Percentiles rank a stretch among this genome's conserved stretches.
phyloP scores from a whole-genome alignment of 1,284 basidiomycete genomes.

The Tremellales sp. region DNA sequence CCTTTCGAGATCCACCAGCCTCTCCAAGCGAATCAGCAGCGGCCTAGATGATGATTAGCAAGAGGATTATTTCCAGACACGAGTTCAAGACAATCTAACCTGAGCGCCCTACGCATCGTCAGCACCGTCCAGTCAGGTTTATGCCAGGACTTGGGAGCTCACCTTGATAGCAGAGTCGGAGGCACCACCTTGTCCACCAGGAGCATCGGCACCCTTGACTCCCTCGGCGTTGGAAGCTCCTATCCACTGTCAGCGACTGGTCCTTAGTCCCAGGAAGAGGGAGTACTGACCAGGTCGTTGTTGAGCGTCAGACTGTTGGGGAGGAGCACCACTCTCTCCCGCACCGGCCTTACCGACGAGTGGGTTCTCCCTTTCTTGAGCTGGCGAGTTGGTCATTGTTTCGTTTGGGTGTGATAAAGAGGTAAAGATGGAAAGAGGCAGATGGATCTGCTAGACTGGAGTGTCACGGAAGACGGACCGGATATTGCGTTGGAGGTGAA shows the following conservation, averaged over 20 bases:
- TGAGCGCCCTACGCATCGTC: too few species aligned
- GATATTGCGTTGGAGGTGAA: background rate
- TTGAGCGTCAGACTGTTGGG: conserved; percentile 20
- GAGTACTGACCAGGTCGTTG: conserved; percentile 21
- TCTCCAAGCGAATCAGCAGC: too few species aligned
- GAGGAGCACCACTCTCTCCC: background rate
- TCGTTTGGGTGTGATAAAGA: conserved; percentile 1
- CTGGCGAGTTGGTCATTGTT: conserved; percentile 21
- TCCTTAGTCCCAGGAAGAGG: too few species aligned
- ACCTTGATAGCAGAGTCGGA: conserved; percentile 10
- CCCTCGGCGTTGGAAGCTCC: conserved; percentile 4
- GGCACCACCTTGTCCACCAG: conserved; percentile 9
- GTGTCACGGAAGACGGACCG: background rate
- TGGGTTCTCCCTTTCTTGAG: conserved; percentile 13
- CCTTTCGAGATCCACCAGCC: conserved; percentile 11
- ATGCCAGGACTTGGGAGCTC: too few species aligned
- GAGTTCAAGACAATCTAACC: too few species aligned
- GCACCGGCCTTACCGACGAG: conserved; percentile 10
- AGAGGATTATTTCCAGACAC: too few species aligned
- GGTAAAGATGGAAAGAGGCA: background rate
- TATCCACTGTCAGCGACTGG: background rate
- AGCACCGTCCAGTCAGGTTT: conserved; percentile 10
- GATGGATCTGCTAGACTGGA: background rate
- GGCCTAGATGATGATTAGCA: too few species aligned
- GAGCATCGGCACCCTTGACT: background rate